A percentile compares a stretch with the other conserved stretches of the same genome.
Evolutionary conservation across 495 filamentous ascomycete species (phyloP).

Genomic region (Oleoguttula mirabilis): DNA sequence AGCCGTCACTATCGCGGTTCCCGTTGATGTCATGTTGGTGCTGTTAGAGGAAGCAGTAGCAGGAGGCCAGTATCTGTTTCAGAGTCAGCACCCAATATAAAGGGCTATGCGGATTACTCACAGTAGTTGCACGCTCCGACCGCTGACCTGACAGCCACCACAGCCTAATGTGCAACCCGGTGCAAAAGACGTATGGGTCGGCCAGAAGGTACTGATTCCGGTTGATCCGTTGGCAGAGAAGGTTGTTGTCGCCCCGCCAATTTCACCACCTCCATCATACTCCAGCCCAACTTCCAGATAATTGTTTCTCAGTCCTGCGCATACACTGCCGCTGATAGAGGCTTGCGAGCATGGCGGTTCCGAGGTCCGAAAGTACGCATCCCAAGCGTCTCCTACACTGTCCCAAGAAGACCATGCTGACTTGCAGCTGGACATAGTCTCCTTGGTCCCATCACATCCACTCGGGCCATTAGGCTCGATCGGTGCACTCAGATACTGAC

Average conservation of each 20-base stretch:
- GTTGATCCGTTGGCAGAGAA: background rate
- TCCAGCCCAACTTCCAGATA: no score
- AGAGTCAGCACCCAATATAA: no score
- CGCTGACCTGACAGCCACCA: constrained; percentile 3
- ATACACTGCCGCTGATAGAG: no score
- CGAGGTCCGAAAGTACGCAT: background rate
- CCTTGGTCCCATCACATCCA: background rate
- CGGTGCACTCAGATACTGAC: no score
- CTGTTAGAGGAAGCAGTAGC: background rate
- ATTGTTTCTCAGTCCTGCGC: no score
- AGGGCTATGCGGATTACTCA: no score
- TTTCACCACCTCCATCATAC: background rate
- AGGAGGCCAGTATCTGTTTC: constrained; percentile 13
- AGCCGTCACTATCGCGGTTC: background rate
- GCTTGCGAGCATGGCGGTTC: no score
- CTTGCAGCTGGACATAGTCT: background rate
- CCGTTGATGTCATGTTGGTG: background rate
- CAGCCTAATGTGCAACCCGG: constrained; percentile 11
- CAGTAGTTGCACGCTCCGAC: constrained; percentile 5
- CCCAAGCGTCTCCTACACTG: background rate
- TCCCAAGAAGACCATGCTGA: background rate
- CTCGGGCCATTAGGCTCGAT: background rate
- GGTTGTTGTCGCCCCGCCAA: background rate
- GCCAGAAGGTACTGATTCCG: background rate
- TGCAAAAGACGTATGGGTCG: constrained; percentile 2